A percentile compares a stretch with the other conserved stretches of the same genome.
Evolutionary conservation across 129 eudicot genomes (phyloP).

Genomic region (Escallonia rubra): DNA sequence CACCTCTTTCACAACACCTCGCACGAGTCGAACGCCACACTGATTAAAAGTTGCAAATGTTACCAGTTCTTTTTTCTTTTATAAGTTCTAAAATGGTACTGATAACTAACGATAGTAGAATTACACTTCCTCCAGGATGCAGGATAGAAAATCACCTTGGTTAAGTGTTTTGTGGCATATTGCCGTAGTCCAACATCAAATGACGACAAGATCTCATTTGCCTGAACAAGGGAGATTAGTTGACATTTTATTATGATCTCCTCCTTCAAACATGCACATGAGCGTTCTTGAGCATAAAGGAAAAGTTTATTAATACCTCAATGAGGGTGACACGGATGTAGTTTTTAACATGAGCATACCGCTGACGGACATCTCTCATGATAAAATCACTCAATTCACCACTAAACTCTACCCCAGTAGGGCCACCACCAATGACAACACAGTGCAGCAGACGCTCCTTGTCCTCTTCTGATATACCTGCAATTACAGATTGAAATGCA

Average conservation of each 20-base stretch:
- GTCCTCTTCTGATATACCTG: slow-evolving; percentile 88
- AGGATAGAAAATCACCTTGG: slow-evolving; percentile 44
- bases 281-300: not conserved
- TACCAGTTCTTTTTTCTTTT: not conserved
- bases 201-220: slow-evolving; percentile 91
- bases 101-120: not conserved
- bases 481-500: slow-evolving; percentile 6
- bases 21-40: slow-evolving; percentile 88
- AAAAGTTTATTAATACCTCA: slow-evolving; percentile 47
- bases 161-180: slow-evolving; percentile 84
- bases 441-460: slow-evolving; percentile 78
- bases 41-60: slow-evolving; percentile 12
- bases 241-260: not conserved
- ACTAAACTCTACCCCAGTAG: slow-evolving; percentile 95
- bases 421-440: slow-evolving; percentile 95
- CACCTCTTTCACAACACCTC: slow-evolving; percentile 91
- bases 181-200: slow-evolving; percentile 82
- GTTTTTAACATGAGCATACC: slow-evolving; percentile 83
- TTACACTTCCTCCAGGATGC: not conserved
- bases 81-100: not conserved
- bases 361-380: slow-evolving; percentile 65
- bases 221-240: slow-evolving; percentile 35
- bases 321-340: slow-evolving; percentile 78
- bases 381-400: slow-evolving; percentile 96
- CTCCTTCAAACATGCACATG: not conserved